Conservation (phyloP, 305 asterid species). For the Rubia peregrina region DNA sequence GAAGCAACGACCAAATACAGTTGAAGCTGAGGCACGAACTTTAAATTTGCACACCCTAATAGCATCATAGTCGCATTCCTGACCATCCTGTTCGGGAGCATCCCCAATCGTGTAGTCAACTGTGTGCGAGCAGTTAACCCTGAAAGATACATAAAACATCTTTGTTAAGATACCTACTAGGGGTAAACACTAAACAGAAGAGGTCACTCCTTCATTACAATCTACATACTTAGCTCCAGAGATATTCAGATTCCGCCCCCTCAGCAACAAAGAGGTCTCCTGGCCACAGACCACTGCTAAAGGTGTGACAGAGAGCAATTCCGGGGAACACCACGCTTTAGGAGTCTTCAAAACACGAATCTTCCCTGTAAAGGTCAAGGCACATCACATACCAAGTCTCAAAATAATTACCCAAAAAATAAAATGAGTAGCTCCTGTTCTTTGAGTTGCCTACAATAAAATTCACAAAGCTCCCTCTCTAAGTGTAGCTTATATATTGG, state of each 20-base stretch:
- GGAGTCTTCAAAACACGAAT: conserved; percentile 44
- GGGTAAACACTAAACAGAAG: conserved; percentile 2
- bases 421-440: background rate
- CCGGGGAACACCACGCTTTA: conserved; percentile 46
- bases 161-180: conserved; percentile 8
- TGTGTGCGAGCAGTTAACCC: conserved; percentile 67
- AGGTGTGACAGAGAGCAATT: conserved; percentile 61
- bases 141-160: conserved; percentile 25
- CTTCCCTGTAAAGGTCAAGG: conserved; percentile 34
- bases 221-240: conserved; percentile 54
- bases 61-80: conserved; percentile 36
- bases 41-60: conserved; percentile 44
- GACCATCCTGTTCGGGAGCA: conserved; percentile 29
- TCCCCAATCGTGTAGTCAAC: conserved; percentile 30
- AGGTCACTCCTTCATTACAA: conserved; percentile 8
- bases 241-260: conserved; percentile 44
- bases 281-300: conserved; percentile 71
- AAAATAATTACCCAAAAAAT: background rate
- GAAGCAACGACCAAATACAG: conserved; percentile 62
- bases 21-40: conserved; percentile 31
- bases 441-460: no score
- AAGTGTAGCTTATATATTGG: no score
- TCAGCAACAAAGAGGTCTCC: conserved; percentile 57
- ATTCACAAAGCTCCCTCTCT: no score
- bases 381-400: background rate